These are phyloP conservation scores for Malus asiatica DNA, from an alignment of 306 rosid genomes.

Conservation along the genomic window DNA sequence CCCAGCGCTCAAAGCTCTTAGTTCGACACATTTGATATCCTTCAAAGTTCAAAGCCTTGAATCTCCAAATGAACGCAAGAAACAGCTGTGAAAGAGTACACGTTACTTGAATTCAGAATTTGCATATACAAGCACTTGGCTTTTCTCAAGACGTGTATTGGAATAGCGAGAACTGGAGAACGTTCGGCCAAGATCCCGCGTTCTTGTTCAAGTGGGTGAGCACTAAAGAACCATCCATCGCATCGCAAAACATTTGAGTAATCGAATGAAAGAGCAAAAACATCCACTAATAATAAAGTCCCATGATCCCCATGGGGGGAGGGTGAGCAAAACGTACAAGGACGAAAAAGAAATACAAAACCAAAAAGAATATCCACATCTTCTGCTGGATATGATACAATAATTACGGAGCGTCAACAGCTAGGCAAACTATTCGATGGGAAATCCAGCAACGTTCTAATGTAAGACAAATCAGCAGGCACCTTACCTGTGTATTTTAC, in stretches of 20 bases:
- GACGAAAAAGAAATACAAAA: background rate
- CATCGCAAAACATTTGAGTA: background rate
- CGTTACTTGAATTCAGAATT: too few species aligned
- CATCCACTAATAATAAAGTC: conserved; percentile 32
- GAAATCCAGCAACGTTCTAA: conserved; percentile 44
- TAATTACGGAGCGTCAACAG: conserved; percentile 25
- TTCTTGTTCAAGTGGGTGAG: background rate
- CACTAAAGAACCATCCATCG: background rate
- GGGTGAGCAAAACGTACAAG: conserved; percentile 6
- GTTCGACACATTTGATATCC: background rate
- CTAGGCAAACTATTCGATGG: conserved; percentile 40
- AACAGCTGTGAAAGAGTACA: too few species aligned
- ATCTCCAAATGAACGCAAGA: too few species aligned
- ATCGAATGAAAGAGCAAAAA: background rate
- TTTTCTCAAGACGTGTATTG: background rate
- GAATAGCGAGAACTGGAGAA: background rate
- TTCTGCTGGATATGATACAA: conserved; percentile 46
- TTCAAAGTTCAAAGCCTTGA: background rate
- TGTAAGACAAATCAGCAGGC: conserved; percentile 39
- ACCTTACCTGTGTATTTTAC: conserved; percentile 47
- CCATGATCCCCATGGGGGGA: conserved; percentile 30
- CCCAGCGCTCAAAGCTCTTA: background rate
- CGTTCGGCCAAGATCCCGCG: background rate
- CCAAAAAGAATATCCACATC: conserved; percentile 29
- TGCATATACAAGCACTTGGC: background rate